These are phyloP conservation scores for bread wheat (Triticum aestivum) DNA, from an alignment of 176 grass and related monocot genomes.

Conservation along the genomic window DNA sequence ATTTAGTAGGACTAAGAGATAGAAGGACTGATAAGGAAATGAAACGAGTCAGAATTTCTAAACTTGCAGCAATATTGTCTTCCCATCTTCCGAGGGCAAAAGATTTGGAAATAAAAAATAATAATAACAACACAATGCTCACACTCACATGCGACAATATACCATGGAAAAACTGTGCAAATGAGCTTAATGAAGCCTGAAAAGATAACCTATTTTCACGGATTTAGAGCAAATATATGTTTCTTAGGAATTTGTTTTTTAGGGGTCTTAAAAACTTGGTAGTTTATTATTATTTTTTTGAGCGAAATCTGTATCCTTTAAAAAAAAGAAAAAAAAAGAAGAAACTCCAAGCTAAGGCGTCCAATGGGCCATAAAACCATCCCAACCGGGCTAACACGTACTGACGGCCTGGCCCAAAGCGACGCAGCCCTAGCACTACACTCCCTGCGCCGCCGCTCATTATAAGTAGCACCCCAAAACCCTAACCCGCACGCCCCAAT, in stretches of 20 bases:
- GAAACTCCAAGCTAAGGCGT: too few relatives aligned
- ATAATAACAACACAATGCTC: too few relatives aligned
- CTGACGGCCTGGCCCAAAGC: neutral
- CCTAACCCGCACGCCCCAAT: slow-evolving; percentile 30
- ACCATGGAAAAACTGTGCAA: too few relatives aligned
- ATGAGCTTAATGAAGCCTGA: too few relatives aligned
- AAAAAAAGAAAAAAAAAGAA: too few relatives aligned
- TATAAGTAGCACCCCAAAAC: slow-evolving; percentile 44
- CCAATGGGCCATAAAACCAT: neutral
- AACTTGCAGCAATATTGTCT: neutral
- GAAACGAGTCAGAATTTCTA: neutral
- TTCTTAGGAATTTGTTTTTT: too few relatives aligned
- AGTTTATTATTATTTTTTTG: too few relatives aligned
- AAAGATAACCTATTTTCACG: too few relatives aligned
- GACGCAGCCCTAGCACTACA: slow-evolving; percentile 21
- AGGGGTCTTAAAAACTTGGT: too few relatives aligned
- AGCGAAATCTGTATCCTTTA: too few relatives aligned
- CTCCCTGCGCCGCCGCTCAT: neutral
- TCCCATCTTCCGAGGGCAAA: neutral
- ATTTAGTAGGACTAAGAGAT: neutral
- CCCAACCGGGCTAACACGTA: neutral
- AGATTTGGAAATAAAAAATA: neutral
- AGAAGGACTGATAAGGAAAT: neutral
- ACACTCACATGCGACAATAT: too few relatives aligned
- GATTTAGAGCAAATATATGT: too few relatives aligned